Base-by-base conservation (phyloP, 352 stramenopile genomes). In the Chrysophaeum taylorii region DNA sequence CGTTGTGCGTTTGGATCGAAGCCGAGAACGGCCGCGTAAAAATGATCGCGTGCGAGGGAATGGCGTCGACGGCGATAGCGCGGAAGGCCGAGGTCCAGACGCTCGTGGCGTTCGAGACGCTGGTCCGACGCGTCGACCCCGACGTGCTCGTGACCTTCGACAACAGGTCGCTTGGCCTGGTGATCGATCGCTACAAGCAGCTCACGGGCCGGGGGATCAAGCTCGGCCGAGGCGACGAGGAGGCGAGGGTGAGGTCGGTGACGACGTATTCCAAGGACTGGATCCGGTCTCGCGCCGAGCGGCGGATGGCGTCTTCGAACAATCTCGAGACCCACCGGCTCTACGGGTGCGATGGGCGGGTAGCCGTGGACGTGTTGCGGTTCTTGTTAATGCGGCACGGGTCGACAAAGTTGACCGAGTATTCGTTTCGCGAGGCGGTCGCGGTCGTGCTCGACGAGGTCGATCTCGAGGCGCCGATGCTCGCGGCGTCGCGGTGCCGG, bases 241-340 rank as follows among this genome's bases (percentile, higher is more conserved):
- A 18, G 25, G 18, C 5, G 18, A 4, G 18, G 5, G 18, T n/a
- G 18, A 31, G 18, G 48, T 33, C 18, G 18, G 48, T 60, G 48
- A 60, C 48, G 48, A 60, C 48, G 18, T 60, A 60, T 31, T 60
- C 48, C 18, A 60, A 60, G 48, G 48, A n/a, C 48, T 60, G 48
- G 48, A 60, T 60, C 48, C n/a, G 33, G 48, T 15, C 9, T 21
- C 18, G 48, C 18, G 15, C 5, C 48, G 48, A 60, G 48, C 18
- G 48, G 48, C 48, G 48, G 18, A 60, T 60, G 48, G 48, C 48
- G 18, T 60, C 48, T 18, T n/a, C 48, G 48, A 60, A 60, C 48
- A 60, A 60, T 25, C 48, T 60, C 48, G 48, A 60, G 48, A 60
- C 48, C 18, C 48, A 60, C 48, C 48, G 48, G 18, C 33, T n/a